Conservation (phyloP, 495 filamentous ascomycete species). For the Podospora tetraspora region DNA sequence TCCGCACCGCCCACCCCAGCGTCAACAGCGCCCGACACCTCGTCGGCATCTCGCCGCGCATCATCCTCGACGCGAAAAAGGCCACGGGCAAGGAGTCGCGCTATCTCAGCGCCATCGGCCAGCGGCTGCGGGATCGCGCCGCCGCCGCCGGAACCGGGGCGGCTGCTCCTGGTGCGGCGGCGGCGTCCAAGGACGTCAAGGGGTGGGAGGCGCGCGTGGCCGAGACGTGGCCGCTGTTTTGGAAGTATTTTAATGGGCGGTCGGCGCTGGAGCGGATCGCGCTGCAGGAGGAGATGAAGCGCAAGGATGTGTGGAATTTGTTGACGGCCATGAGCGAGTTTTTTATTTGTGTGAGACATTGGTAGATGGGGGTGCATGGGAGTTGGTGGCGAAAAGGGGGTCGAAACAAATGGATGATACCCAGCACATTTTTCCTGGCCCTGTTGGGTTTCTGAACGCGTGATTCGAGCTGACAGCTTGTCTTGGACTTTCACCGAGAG, state of each 20-base stretch:
- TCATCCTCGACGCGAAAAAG: conserved; percentile 53
- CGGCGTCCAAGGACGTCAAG: conserved; percentile 15
- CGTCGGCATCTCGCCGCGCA: conserved; percentile 40
- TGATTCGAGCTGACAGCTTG: not conserved
- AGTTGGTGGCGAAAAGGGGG: not conserved
- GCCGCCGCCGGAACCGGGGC: not conserved
- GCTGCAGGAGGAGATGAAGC: conserved; percentile 73
- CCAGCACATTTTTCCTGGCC: not conserved
- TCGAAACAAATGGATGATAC: not conserved
- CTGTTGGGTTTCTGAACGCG: not conserved
- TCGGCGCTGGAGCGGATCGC: conserved; percentile 84
- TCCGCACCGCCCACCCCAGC: conserved; percentile 42
- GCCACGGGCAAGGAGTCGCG: conserved; percentile 59
- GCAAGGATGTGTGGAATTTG: conserved; percentile 72
- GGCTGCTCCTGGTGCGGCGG: conserved; percentile 1
- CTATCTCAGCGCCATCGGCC: conserved; percentile 67
- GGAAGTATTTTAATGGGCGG: conserved; percentile 83
- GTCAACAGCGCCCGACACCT: conserved; percentile 46
- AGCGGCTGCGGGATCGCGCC: conserved; percentile 42
- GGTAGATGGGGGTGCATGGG: conserved; percentile 31
- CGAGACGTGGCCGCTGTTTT: conserved; percentile 49
- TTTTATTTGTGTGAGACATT: conserved; percentile 51
- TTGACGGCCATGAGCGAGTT: conserved; percentile 57
- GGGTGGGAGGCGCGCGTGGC: conserved; percentile 40
- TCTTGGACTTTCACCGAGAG: not conserved